Base-by-base conservation (phyloP, 169 alveolate species). In the Cryptosporidium sp. region DNA sequence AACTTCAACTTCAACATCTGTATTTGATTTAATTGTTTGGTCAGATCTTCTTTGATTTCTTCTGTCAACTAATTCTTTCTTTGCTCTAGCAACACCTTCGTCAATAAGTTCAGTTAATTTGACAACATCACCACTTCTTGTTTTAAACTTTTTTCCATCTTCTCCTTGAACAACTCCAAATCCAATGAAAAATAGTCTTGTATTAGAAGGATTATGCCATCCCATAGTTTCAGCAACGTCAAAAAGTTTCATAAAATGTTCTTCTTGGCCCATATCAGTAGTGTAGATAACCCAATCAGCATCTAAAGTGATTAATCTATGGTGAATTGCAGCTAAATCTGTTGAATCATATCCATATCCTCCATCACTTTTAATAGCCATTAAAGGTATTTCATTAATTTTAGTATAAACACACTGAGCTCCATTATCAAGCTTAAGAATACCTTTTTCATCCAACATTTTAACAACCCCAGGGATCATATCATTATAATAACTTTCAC, bases 311-410 rank as follows among this genome's bases (percentile, higher is more conserved):
- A 92, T 75, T 45, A 94, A 60, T 89, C 99, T 91, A 65, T 97
- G 96, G 58, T 94, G 92, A 67, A 97, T 92, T 51, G 99, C 98
- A 2, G 99, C 99, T 91, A 98, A 75, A 87, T 98, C 99, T 0
- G 99, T 98, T 51, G 99, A 94, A 91, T 98, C 99, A 91, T 98
- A 98, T 44, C 99, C 99, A 89, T 94, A 98, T 37, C 99, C 99
- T 5, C 99, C 99, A 85, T 98, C 99, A n/a, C 97, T 94, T 92
- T 98, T 98, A 84, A 96, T 97, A 35, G 96, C 96, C 95, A 98
- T 97, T 80, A 98, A 87, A n/a, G 99, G 99, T 16, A 91, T 33
- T 58, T 73, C 71, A 44, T 70, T 62, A 10, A 92, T 80, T 29
- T 85, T 94, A 0, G 99, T 94, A 92, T 96, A 95, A 44, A 97